These are phyloP conservation scores for Alternaria ventricosa DNA, from an alignment of 2,329 filamentous ascomycete species.

Conservation along the genomic window DNA sequence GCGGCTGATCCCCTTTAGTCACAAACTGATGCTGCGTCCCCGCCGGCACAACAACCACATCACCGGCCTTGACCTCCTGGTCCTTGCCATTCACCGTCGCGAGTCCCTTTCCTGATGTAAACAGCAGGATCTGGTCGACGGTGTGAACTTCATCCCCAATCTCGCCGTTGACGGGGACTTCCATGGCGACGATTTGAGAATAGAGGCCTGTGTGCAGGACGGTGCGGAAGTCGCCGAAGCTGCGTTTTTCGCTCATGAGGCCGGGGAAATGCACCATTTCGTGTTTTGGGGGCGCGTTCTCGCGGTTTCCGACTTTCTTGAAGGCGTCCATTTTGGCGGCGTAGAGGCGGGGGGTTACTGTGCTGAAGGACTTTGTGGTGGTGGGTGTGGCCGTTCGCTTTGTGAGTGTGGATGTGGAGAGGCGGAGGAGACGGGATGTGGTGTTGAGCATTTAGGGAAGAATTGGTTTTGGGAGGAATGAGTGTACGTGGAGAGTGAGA, in stretches of 20 bases:
- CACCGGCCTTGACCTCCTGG: conserved; percentile 62
- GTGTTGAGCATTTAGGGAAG: conserved; percentile 36
- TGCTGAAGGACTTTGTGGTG: conserved; percentile 5
- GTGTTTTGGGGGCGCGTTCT: conserved; percentile 38
- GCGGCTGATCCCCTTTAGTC: conserved; percentile 64
- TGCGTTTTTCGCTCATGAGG: conserved; percentile 61
- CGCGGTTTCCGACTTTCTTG: conserved; percentile 37
- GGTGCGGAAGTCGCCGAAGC: conserved; percentile 65
- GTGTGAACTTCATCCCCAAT: conserved; percentile 71
- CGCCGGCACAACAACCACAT: conserved; percentile 68
- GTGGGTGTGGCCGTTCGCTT: background rate
- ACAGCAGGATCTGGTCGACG: conserved; percentile 70
- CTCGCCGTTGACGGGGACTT: conserved; percentile 67
- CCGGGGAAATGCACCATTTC: conserved; percentile 68
- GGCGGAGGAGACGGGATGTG: conserved; percentile 17
- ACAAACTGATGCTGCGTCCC: conserved; percentile 72
- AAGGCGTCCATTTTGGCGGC: conserved; percentile 26
- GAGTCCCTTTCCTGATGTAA: conserved; percentile 65
- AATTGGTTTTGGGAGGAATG: background rate
- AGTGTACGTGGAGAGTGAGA: background rate
- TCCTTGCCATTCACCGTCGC: conserved; percentile 66
- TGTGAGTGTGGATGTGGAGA: background rate
- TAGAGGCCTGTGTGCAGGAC: conserved; percentile 70
- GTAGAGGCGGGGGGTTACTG: background rate
- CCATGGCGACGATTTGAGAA: conserved; percentile 69